Evolutionary conservation across 495 filamentous ascomycete species (phyloP).

Genomic region (Xeromyces bisporus): DNA sequence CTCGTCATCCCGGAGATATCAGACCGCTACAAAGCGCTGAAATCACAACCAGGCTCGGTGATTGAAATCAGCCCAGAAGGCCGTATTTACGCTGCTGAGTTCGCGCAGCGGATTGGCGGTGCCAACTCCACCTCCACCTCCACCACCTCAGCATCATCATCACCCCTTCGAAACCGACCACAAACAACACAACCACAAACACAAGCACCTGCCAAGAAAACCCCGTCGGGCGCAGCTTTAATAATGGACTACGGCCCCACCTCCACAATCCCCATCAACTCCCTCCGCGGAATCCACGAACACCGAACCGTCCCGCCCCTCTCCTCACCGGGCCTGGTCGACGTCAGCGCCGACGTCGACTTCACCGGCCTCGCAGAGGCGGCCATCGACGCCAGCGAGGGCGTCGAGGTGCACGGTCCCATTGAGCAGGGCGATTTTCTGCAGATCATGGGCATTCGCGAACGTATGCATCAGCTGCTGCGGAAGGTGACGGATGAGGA

Average conservation of each 20-base stretch:
- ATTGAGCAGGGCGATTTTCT: constrained; percentile 75
- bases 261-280: constrained; percentile 64
- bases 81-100: constrained; percentile 56
- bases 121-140: constrained; percentile 15
- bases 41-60: constrained; percentile 39
- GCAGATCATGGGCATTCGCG: constrained; percentile 56
- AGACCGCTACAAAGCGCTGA: constrained; percentile 59
- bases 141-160: constrained; percentile 12
- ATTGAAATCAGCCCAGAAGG: constrained; percentile 86
- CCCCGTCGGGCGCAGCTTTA: constrained; percentile 65
- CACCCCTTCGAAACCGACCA: constrained; percentile 1
- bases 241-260: constrained; percentile 87
- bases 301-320: constrained; percentile 67
- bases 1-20: constrained; percentile 75
- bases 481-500: constrained; percentile 32
- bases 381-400: constrained; percentile 51
- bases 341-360: constrained; percentile 83
- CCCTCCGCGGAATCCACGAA: constrained; percentile 65
- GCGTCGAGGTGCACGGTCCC: constrained; percentile 84
- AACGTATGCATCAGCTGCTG: constrained; percentile 55
- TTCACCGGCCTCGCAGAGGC: constrained; percentile 72
- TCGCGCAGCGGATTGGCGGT: constrained; percentile 70
- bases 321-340: constrained; percentile 56
- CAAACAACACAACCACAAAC: constrained; percentile 5
- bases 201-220: constrained; percentile 26